Base-by-base conservation (phyloP, 2,329 filamentous ascomycete genomes). In the Hymenoscyphus occultus region DNA sequence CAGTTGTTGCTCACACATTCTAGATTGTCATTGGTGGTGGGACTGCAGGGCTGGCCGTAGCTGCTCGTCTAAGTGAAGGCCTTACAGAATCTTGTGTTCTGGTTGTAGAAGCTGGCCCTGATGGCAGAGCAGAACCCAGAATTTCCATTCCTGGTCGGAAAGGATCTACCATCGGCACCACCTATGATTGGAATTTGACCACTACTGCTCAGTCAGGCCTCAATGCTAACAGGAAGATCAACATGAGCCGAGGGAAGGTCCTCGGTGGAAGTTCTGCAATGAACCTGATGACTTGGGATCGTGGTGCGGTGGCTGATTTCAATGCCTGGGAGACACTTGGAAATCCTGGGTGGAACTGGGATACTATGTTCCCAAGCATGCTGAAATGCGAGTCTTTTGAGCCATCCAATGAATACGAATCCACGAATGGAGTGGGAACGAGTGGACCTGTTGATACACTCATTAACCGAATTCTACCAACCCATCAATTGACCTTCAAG, bases 31-130 rank as follows among this genome's bases (percentile, higher is more conserved):
- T 80, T 9, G 79, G 80, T 12, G 80, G 79, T 5, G 80, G 80
- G n/a, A 81, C 80, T 0, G 76, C 79, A 5, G 80, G 80, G 6
- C 74, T 81, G 2, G 76, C 78, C 2, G 71, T 81, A 10, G 80
- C 80, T 6, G 73, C 74, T 31, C 76, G 80, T 2, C 73, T 81
- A 7, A 76, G 72, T 39, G 77, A 80, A 65, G 73, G 78, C 64
- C 65, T 75, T n/a, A 70, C 72, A 39, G 56, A 75, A 45, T 71
- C 76, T 39, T 70, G 71, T 6, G 76, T 81, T 16, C 69, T 79
- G 7, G 66, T 72, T 19, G 65, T 72, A 31, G 70, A 72, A 64
- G 70, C 69, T 56, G 70, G 69, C n/a, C 63, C 65, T 39, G 61
- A 76, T 58, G 73, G 72, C 22, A 70, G 70, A 32, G 63, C 68